phyloP scores from a whole-genome alignment of 345 rosid genomes.

The Citrus trifoliata region DNA sequence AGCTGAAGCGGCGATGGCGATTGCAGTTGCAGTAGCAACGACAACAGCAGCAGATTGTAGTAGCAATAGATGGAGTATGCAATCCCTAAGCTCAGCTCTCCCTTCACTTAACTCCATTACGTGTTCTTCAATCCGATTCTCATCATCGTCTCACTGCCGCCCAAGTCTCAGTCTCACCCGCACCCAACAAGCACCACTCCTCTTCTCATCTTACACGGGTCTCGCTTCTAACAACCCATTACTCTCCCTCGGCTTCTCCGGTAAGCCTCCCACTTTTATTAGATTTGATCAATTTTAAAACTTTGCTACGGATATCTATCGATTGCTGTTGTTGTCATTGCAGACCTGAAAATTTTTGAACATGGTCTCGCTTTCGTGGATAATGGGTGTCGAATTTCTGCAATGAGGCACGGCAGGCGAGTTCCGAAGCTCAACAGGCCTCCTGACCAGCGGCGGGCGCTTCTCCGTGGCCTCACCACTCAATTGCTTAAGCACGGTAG shows the following conservation, averaged over 20 bases:
- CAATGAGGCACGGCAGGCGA: constrained; percentile 81
- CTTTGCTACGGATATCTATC: not conserved
- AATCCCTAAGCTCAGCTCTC: constrained; percentile 61
- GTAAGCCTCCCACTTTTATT: constrained; percentile 21
- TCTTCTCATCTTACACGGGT: constrained; percentile 17
- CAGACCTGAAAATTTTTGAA: constrained; percentile 51
- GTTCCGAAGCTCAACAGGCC: constrained; percentile 95
- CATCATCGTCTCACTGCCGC: constrained; percentile 27
- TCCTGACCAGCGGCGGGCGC: constrained; percentile 83
- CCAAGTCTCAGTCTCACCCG: constrained; percentile 9
- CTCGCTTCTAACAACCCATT: constrained; percentile 46
- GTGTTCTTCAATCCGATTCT: constrained; percentile 33
- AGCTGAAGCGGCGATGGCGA: constrained; percentile 2
- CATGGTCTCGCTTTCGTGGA: constrained; percentile 40
- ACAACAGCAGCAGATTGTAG: constrained; percentile 26
- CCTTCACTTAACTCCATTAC: constrained; percentile 34
- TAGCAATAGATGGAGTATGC: constrained; percentile 55
- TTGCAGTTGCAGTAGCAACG: constrained; percentile 40
- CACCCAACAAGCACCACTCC: constrained; percentile 14
- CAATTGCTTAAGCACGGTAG: constrained; percentile 90
- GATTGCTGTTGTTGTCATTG: not conserved
- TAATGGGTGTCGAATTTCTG: constrained; percentile 60
- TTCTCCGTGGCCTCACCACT: constrained; percentile 85
- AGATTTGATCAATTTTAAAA: not conserved
- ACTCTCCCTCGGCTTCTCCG: constrained; percentile 46